A percentile compares a stretch with the other conserved stretches of the same genome.
phyloP scores from a whole-genome alignment of 2,329 filamentous ascomycete genomes.

The Waltergamsia citrina region DNA sequence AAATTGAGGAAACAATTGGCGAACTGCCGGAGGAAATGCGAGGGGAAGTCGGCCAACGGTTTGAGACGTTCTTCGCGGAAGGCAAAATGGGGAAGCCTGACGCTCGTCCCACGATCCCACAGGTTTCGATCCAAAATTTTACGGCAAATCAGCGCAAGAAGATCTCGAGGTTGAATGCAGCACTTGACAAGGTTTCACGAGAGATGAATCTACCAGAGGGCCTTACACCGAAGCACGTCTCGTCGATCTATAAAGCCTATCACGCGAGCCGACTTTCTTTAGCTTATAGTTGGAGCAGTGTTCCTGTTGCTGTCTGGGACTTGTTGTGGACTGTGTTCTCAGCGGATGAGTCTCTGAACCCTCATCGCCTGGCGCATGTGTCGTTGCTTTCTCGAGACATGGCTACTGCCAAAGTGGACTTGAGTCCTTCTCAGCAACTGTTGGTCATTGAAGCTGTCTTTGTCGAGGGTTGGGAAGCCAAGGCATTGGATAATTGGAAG shows the following conservation, averaged over 20 bases:
- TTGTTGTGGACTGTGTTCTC: conserved; percentile 56
- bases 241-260: conserved; percentile 39
- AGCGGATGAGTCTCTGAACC: conserved; percentile 36
- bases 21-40: conserved; percentile 21
- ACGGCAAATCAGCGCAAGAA: conserved; percentile 27
- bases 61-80: conserved; percentile 14
- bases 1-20: conserved; percentile 20
- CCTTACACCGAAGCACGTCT: conserved; percentile 23
- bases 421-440: conserved; percentile 51
- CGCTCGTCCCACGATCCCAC: conserved; percentile 11
- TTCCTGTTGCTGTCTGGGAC: conserved; percentile 55
- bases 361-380: conserved; percentile 51
- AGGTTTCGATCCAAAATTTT: conserved; percentile 25
- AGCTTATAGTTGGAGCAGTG: conserved; percentile 34
- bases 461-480: conserved; percentile 46
- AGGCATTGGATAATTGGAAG: conserved; percentile 57
- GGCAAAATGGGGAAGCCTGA: neutral
- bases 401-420: conserved; percentile 41
- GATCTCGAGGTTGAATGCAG: conserved; percentile 23
- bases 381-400: conserved; percentile 58
- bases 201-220: conserved; percentile 16
- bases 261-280: conserved; percentile 33
- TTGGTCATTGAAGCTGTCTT: conserved; percentile 62
- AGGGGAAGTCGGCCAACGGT: conserved; percentile 17
- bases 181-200: conserved; percentile 16